These are phyloP conservation scores for Magnusiomyces ingens DNA, from an alignment of 1,139 yeast genomes.

Conservation along the genomic window DNA sequence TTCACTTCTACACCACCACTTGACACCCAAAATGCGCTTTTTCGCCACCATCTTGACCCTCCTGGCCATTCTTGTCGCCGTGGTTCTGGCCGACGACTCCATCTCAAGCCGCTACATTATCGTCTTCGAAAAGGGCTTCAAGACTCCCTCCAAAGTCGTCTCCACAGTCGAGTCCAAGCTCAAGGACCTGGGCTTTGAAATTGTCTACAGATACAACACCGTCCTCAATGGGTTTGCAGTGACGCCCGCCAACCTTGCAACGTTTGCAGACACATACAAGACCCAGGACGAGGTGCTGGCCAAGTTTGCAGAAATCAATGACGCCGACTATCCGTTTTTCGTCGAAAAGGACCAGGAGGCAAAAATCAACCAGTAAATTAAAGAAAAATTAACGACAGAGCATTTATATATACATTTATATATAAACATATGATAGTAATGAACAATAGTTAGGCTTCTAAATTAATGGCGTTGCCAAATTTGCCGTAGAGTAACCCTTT, in stretches of 20 bases:
- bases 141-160: constrained; percentile 32
- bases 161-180: constrained; percentile 30
- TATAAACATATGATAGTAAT: not conserved
- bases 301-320: constrained; percentile 23
- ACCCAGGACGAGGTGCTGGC: constrained; percentile 15
- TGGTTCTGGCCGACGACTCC: constrained; percentile 13
- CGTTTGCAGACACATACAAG: constrained; percentile 17
- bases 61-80: constrained; percentile 24
- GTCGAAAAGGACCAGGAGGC: constrained; percentile 37
- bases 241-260: constrained; percentile 13
- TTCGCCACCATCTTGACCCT: constrained; percentile 45
- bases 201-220: constrained; percentile 37
- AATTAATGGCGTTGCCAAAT: constrained; percentile 83
- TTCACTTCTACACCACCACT: no score
- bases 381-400: not conserved
- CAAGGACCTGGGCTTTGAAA: constrained; percentile 33
- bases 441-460: constrained; percentile 41
- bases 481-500: constrained; percentile 77
- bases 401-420: not conserved
- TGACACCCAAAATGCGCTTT: constrained; percentile 5
- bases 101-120: constrained; percentile 25
- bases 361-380: constrained; percentile 11
- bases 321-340: constrained; percentile 34
- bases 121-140: constrained; percentile 31
- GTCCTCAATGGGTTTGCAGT: constrained; percentile 38